Percentiles rank a stretch among this genome's conserved stretches.
Evolutionary conservation across 1,139 yeast genomes (phyloP).

Genomic region (Yamadazyma mexicana): DNA sequence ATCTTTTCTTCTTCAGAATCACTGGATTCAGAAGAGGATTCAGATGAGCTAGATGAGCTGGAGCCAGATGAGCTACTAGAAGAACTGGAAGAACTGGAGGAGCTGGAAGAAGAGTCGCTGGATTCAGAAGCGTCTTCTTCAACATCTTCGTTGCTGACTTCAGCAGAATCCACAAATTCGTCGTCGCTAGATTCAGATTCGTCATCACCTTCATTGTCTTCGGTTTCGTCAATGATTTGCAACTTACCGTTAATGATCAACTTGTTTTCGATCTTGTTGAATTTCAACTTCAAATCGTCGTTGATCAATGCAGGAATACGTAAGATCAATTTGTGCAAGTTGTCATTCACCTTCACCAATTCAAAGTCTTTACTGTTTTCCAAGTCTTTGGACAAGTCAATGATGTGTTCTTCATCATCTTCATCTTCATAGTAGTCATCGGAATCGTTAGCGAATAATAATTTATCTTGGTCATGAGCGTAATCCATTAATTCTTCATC

Average conservation of each 20-base stretch:
- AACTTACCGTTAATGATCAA: conserved; percentile 45
- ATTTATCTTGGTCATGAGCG: conserved; percentile 24
- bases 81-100: conserved; percentile 8
- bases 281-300: conserved; percentile 45
- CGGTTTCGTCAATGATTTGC: conserved; percentile 21
- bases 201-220: conserved; percentile 22
- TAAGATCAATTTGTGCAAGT: conserved; percentile 42
- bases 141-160: conserved; percentile 12
- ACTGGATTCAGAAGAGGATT: conserved; percentile 15
- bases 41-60: conserved; percentile 14
- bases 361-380: conserved; percentile 49
- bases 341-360: conserved; percentile 39
- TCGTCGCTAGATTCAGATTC: conserved; percentile 19
- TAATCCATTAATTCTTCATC: conserved; percentile 36
- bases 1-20: conserved; percentile 11
- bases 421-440: conserved; percentile 33
- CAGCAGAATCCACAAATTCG: conserved; percentile 11
- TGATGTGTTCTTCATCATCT: conserved; percentile 33
- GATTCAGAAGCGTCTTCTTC: conserved; percentile 9
- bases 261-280: conserved; percentile 44
- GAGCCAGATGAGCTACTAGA: conserved; percentile 14
- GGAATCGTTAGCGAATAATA: conserved; percentile 31
- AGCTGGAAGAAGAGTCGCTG: conserved; percentile 9
- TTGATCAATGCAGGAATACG: conserved; percentile 46
- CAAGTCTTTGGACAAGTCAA: conserved; percentile 46